Evolutionary conservation across 2,329 filamentous ascomycete genomes (phyloP).

Genomic region (Parascedosporium putredinis): DNA sequence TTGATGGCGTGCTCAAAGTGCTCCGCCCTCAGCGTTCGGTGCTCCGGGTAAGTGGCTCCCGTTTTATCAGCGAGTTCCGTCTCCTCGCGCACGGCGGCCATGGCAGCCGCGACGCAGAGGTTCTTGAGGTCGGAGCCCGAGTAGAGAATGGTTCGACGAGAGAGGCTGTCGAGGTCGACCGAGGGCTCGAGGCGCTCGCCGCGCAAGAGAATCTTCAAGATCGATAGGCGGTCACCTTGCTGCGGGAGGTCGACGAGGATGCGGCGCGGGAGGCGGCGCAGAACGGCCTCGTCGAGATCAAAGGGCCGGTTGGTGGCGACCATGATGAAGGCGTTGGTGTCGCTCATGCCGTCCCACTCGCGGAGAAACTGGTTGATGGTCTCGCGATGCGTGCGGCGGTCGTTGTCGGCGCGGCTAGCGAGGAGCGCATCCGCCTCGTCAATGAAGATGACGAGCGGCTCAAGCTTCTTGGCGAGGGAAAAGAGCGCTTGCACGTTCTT

Average conservation of each 20-base stretch:
- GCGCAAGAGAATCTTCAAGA: conserved; percentile 61
- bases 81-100: conserved; percentile 71
- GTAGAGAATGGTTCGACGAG: conserved; percentile 62
- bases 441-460: conserved; percentile 89
- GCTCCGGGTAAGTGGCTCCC: conserved; percentile 47
- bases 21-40: conserved; percentile 38
- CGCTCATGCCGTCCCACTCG: conserved; percentile 88
- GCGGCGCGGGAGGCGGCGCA: conserved; percentile 63
- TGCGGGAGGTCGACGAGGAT: conserved; percentile 65
- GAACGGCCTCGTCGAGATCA: conserved; percentile 80
- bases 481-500: conserved; percentile 94
- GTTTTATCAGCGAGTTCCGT: conserved; percentile 28
- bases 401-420: conserved; percentile 58
- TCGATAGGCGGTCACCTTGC: conserved; percentile 53
- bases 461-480: conserved; percentile 78
- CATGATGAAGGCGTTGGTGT: conserved; percentile 88
- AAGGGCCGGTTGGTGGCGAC: conserved; percentile 93
- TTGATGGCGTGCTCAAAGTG: conserved; percentile 82
- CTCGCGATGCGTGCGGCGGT: conserved; percentile 66
- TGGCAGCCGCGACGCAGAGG: conserved; percentile 66
- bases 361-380: conserved; percentile 94
- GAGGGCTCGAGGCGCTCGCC: conserved; percentile 52
- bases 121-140: conserved; percentile 80
- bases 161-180: conserved; percentile 53
- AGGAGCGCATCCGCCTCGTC: conserved; percentile 94